Percentiles rank a stretch among this genome's conserved stretches.
Evolutionary conservation across 441 rosid species (phyloP).

Genomic region (Corymbia citriodora): DNA sequence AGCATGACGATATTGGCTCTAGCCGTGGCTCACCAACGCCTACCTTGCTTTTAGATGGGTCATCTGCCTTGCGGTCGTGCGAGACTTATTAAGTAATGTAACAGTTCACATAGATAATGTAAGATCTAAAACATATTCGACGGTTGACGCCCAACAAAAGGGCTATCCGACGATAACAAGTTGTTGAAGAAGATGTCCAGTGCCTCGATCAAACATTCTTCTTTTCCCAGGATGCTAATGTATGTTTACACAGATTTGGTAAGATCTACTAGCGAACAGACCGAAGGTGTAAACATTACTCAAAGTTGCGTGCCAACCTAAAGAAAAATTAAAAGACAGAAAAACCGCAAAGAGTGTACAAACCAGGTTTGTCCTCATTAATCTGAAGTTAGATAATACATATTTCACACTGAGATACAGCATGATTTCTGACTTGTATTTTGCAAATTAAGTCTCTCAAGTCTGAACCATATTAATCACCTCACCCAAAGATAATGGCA

Average conservation of each 20-base stretch:
- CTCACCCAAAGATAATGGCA: not conserved
- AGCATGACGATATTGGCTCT: too few species aligned
- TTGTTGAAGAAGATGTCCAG: not conserved
- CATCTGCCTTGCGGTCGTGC: not conserved
- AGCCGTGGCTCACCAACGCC: too few species aligned
- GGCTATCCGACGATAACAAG: not conserved
- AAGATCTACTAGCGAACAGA: not conserved
- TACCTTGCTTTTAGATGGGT: too few species aligned
- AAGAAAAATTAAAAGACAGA: not conserved
- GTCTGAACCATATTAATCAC: not conserved
- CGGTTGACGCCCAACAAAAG: not conserved
- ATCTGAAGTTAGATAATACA: not conserved
- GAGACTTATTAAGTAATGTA: not conserved
- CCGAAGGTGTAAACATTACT: not conserved
- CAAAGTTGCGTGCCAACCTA: not conserved
- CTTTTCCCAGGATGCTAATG: not conserved
- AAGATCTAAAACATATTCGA: not conserved
- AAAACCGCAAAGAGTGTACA: not conserved
- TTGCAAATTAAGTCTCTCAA: not conserved
- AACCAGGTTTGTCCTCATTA: not conserved
- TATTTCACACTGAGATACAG: not conserved
- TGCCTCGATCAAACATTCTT: not conserved
- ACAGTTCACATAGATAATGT: not conserved
- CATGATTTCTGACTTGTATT: not conserved
- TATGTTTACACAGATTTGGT: not conserved